These are phyloP conservation scores for Groenewaldozyma sp. DNA, from an alignment of 1,139 yeast genomes.

Conservation along the genomic window DNA sequence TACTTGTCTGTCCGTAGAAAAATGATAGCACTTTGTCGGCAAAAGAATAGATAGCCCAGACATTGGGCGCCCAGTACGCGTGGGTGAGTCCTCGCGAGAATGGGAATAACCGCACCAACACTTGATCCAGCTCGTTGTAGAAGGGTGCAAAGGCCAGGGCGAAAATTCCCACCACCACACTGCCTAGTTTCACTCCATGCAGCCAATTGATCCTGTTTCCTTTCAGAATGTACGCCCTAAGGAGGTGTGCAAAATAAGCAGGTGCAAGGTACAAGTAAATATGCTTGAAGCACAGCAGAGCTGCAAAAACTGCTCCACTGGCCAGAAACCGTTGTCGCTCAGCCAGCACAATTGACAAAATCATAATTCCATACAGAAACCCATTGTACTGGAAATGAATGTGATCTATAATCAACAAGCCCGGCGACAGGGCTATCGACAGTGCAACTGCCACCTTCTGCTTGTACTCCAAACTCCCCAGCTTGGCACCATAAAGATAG, in stretches of 20 bases:
- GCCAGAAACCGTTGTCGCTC: slow-evolving; percentile 45
- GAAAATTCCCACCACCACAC: slow-evolving; percentile 56
- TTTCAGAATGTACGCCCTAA: slow-evolving; percentile 57
- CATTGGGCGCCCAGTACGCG: slow-evolving; percentile 98
- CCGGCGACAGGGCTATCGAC: slow-evolving; percentile 81
- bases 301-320: slow-evolving; percentile 68
- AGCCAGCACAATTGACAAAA: slow-evolving; percentile 66
- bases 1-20: slow-evolving; percentile 28
- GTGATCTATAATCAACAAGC: slow-evolving; percentile 78
- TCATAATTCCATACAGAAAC: slow-evolving; percentile 75
- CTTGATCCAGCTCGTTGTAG: slow-evolving; percentile 53
- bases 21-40: slow-evolving; percentile 63
- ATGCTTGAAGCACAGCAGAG: slow-evolving; percentile 84
- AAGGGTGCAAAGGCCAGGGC: slow-evolving; percentile 75
- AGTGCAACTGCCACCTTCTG: slow-evolving; percentile 63
- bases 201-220: slow-evolving; percentile 33
- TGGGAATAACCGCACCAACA: slow-evolving; percentile 70
- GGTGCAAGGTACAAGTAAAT: slow-evolving; percentile 91
- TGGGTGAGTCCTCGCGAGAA: slow-evolving; percentile 93
- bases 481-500: slow-evolving; percentile 44
- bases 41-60: slow-evolving; percentile 92
- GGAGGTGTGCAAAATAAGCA: slow-evolving; percentile 72
- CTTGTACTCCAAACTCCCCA: slow-evolving; percentile 28
- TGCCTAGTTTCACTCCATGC: slow-evolving; percentile 59
- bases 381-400: slow-evolving; percentile 95